These are phyloP conservation scores for Plasmodium inui DNA, from an alignment of 169 alveolate genomes.

Conservation along the genomic window DNA sequence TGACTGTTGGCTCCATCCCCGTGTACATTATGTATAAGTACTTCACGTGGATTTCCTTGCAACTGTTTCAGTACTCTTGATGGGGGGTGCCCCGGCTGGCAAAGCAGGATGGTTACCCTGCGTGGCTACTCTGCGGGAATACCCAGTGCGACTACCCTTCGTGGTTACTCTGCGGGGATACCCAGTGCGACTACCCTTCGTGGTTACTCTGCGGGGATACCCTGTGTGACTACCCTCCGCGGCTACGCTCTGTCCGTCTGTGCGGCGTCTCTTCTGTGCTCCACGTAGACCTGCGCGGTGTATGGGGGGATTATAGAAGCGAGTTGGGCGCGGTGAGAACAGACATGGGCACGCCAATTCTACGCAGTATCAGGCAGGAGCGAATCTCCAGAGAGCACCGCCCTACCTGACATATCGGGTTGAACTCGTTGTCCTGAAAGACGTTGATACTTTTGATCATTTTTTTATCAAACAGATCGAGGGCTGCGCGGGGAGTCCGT, in stretches of 20 bases:
- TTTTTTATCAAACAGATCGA: constrained; percentile 29
- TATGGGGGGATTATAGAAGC: background rate
- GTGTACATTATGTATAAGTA: constrained; percentile 50
- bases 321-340: background rate
- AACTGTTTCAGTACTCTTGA: constrained; percentile 69
- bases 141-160: too few species aligned
- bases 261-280: constrained; percentile 1
- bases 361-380: background rate
- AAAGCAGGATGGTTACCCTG: background rate
- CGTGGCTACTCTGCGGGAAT: too few species aligned
- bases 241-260: background rate
- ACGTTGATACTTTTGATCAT: constrained; percentile 58
- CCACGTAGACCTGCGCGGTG: background rate
- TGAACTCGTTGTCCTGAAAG: constrained; percentile 13
- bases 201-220: too few species aligned
- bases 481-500: background rate
- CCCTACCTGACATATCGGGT: constrained; percentile 60
- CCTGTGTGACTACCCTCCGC: background rate
- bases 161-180: too few species aligned
- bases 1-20: constrained; percentile 63
- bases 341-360: background rate
- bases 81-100: background rate
- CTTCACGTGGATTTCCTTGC: constrained; percentile 65
- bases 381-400: background rate
- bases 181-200: too few species aligned